Conservation (phyloP, 768 basidiomycete genomes). For the Russula ochroleuca region DNA sequence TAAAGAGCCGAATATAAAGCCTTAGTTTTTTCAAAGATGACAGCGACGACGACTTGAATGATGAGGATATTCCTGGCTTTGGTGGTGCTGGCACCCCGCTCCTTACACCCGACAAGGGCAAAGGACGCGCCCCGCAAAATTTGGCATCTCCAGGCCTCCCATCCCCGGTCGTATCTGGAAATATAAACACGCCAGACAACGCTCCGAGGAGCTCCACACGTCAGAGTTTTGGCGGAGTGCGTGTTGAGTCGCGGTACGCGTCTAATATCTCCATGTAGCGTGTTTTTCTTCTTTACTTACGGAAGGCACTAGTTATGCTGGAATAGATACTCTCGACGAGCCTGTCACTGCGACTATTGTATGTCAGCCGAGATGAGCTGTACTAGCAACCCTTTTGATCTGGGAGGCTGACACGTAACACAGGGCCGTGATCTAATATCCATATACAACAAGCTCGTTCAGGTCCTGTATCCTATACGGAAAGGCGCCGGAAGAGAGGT, state of each 20-base stretch:
- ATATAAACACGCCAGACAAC: slow-evolving; percentile 55
- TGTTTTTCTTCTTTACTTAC: neutral
- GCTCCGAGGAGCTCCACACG: slow-evolving; percentile 40
- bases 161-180: slow-evolving; percentile 55
- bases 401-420: neutral
- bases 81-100: slow-evolving; percentile 45
- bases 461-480: slow-evolving; percentile 84
- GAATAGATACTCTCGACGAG: slow-evolving; percentile 86
- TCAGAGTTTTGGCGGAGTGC: slow-evolving; percentile 77
- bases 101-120: slow-evolving; percentile 57
- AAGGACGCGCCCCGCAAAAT: slow-evolving; percentile 56
- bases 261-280: neutral
- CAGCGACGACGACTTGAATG: slow-evolving; percentile 80
- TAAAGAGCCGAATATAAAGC: neutral
- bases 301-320: slow-evolving; percentile 55
- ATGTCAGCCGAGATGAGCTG: slow-evolving; percentile 31
- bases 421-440: slow-evolving; percentile 87
- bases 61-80: slow-evolving; percentile 77
- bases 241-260: slow-evolving; percentile 79
- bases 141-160: slow-evolving; percentile 42
- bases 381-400: slow-evolving; percentile 10
- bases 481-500: slow-evolving; percentile 73
- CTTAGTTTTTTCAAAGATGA: slow-evolving; percentile 37
- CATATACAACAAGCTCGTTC: slow-evolving; percentile 88
- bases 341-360: slow-evolving; percentile 88